Conservation (phyloP, 495 filamentous ascomycete species). For the Penicillium desertorum region DNA sequence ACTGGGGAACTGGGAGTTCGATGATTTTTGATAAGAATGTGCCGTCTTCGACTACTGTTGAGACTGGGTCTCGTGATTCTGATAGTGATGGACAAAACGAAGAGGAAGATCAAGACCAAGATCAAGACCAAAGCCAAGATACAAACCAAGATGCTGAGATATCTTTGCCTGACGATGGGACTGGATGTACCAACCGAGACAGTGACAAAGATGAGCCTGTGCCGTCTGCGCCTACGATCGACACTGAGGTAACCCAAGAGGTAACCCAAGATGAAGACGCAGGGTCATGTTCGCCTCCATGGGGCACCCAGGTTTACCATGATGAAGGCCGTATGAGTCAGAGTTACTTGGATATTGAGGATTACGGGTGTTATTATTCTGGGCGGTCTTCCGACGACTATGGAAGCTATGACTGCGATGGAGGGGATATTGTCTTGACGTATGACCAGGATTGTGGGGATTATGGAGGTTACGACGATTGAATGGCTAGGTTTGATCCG, state of each 20-base stretch:
- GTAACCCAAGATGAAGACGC: not conserved
- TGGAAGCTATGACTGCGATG: not conserved
- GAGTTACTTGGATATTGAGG: not conserved
- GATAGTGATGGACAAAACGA: not conserved
- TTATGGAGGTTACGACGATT: not conserved
- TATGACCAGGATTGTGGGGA: not conserved
- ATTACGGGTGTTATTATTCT: not conserved
- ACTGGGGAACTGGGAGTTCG: not conserved
- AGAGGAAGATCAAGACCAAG: not conserved
- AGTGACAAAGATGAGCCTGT: not conserved
- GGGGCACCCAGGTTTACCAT: not conserved
- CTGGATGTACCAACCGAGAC: not conserved
- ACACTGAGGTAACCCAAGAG: not conserved
- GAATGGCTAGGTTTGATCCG: not conserved
- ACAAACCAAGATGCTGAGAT: not conserved
- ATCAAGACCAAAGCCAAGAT: not conserved
- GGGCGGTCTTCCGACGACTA: not conserved
- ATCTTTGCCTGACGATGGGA: not conserved
- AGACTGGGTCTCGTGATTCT: not conserved
- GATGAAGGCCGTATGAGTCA: not conserved
- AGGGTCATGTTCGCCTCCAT: not conserved
- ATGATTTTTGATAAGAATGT: not conserved
- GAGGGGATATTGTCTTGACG: not conserved
- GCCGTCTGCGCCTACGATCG: not conserved
- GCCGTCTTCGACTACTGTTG: not conserved